A percentile compares a stretch with the other conserved stretches of the same genome.
phyloP scores from a whole-genome alignment of 768 basidiomycete species.

The Boletus patriciae region DNA sequence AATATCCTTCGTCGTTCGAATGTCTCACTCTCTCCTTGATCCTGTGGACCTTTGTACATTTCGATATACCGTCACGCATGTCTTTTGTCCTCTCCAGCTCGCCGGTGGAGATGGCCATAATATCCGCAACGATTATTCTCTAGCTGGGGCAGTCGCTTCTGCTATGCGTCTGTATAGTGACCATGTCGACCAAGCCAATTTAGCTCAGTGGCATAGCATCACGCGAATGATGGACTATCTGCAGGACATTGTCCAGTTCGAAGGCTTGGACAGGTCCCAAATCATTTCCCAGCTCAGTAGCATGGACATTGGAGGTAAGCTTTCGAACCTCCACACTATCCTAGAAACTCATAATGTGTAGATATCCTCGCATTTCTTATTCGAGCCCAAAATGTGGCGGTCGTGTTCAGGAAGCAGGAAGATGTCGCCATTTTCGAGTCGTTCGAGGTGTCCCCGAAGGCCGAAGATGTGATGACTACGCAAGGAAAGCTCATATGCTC shows the following conservation, averaged over 20 bases:
- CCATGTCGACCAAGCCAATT: constrained; percentile 1
- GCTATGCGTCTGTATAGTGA: constrained; percentile 21
- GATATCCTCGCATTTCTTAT: constrained; percentile 43
- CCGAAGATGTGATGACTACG: constrained; percentile 36
- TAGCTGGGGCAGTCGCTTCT: constrained; percentile 24
- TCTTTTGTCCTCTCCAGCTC: constrained; percentile 43
- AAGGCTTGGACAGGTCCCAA: constrained; percentile 10
- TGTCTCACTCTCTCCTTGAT: not conserved
- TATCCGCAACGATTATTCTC: constrained; percentile 24
- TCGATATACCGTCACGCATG: constrained; percentile 41
- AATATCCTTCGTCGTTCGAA: not conserved
- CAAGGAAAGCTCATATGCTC: constrained; percentile 46
- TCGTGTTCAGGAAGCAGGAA: constrained; percentile 38
- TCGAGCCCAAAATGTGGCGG: constrained; percentile 47
- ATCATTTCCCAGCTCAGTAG: constrained; percentile 14
- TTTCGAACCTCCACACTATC: not conserved
- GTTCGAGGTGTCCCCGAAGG: constrained; percentile 46
- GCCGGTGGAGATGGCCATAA: constrained; percentile 40
- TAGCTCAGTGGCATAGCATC: constrained; percentile 32
- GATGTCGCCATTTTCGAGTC: constrained; percentile 39
- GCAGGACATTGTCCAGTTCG: not conserved
- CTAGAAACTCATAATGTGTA: constrained; percentile 15
- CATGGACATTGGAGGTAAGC: constrained; percentile 25
- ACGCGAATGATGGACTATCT: constrained; percentile 33
- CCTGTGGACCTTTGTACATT: not conserved